Evolutionary conservation across 1,139 yeast genomes (phyloP).

Genomic region (Debaryomyces udenii): DNA sequence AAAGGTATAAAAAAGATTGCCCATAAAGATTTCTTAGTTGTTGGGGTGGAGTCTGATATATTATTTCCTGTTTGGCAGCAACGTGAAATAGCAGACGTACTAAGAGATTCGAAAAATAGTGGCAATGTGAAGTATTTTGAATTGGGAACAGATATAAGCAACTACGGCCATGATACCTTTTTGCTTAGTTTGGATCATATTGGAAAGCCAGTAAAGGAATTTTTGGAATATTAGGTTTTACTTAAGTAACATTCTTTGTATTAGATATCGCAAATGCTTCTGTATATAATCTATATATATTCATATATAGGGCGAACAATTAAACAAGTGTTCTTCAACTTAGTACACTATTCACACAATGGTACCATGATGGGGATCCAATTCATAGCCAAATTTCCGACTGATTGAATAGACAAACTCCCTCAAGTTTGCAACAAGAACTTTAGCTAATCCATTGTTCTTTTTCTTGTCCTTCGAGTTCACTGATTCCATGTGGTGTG

Average conservation of each 20-base stretch:
- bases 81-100: conserved; percentile 69
- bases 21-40: conserved; percentile 68
- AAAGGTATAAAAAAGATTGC: conserved; percentile 67
- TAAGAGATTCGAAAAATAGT: conserved; percentile 39
- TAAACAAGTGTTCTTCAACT: not conserved
- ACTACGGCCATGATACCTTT: conserved; percentile 91
- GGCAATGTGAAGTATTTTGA: conserved; percentile 63
- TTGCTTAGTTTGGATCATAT: conserved; percentile 75
- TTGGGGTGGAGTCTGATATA: conserved; percentile 91
- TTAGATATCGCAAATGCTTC: not conserved
- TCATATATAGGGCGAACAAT: conserved; percentile 4
- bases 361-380: conserved; percentile 61
- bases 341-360: conserved; percentile 31
- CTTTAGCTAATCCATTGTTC: conserved; percentile 53
- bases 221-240: conserved; percentile 29
- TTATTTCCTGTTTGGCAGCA: conserved; percentile 96
- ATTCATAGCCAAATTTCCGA: conserved; percentile 62
- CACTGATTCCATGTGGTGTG: conserved; percentile 52
- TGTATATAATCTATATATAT: conserved; percentile 1
- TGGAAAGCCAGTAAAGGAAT: conserved; percentile 72
- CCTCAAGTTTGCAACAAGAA: conserved; percentile 57
- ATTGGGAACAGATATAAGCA: conserved; percentile 71
- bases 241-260: not conserved
- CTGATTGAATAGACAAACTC: conserved; percentile 51
- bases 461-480: conserved; percentile 31